Conservation (phyloP, 805 yeast genomes). For the Jamesozyma gamospora region DNA sequence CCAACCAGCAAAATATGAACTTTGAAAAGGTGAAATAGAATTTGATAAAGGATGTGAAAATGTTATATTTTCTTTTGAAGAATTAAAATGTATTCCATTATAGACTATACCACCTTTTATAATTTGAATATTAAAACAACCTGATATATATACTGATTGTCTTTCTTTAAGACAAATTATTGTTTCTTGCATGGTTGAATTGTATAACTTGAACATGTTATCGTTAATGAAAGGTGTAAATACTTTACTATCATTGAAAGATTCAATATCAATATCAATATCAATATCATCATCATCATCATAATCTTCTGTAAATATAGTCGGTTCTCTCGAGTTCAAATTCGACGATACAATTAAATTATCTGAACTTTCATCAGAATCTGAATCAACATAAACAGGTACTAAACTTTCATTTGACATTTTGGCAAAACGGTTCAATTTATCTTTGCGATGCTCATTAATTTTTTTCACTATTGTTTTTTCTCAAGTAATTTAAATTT, state of each 20-base stretch:
- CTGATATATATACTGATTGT: slow-evolving; percentile 20
- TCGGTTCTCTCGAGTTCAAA: slow-evolving; percentile 9
- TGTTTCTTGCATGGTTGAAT: slow-evolving; percentile 4
- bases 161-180: slow-evolving; percentile 19
- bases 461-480: no score
- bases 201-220: slow-evolving; percentile 11
- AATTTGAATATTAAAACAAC: slow-evolving; percentile 20
- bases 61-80: slow-evolving; percentile 12
- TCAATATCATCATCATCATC: slow-evolving; percentile 8
- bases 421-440: not conserved
- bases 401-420: slow-evolving; percentile 1
- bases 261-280: slow-evolving; percentile 2
- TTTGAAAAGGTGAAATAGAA: slow-evolving; percentile 21
- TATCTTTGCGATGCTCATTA: not conserved
- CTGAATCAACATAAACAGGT: slow-evolving; percentile 5
- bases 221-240: slow-evolving; percentile 5
- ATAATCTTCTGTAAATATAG: slow-evolving; percentile 10
- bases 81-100: slow-evolving; percentile 25
- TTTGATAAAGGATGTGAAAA: slow-evolving; percentile 25
- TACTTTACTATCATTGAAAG: not conserved
- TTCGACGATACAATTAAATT: slow-evolving; percentile 1
- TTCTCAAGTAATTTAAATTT: no score
- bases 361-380: slow-evolving; percentile 6
- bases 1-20: slow-evolving; percentile 29
- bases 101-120: slow-evolving; percentile 27